Evolutionary conservation across 495 filamentous ascomycete genomes (phyloP), one percentile per base, ranked within the genome.

Genomic region (Xylaria venustula): DNA sequence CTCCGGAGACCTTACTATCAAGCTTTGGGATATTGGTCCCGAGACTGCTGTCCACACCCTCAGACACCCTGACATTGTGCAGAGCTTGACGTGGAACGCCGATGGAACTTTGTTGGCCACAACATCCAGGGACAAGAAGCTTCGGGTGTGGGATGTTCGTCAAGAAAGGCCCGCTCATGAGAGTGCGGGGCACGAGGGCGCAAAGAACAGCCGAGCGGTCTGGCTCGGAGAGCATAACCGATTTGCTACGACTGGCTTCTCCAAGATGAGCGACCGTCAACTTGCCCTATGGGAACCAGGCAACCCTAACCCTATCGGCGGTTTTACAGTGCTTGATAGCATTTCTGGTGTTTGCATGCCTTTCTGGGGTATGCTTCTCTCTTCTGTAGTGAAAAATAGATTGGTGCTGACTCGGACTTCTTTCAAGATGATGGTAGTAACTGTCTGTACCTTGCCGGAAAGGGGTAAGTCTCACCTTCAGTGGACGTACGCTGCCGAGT

Each of bases 301-400:
- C 60, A 84, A 86, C 45, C 87, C 87, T 30, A 88, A 93, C 63
- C 94, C 94, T 17, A 87, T 97, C 66, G 92, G 90, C 30, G 92
- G 91, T 3, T 97, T 96, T 75, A 85, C 85, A 68, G 87, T 86
- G 46, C 79, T 98, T 47, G 95, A 98, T 73, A 91, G 91, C 25
- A 96, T 96, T 63, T 97, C 93, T 17, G 95, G 95, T 67, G 92
- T 98, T 46, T 96, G 91, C 81, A 98, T 98, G 91, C 94, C 94
- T 6, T 98, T 98, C 85, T 98, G 94, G 94, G 94, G 80, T 83
- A 74, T 66, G 73, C 49, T 62, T 12, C 0, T 15, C 26, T 17
- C 17, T 8, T 20, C 5, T 22, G 2, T 0, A 11, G 23, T n/a
- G 1, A 42, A 50, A 34, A 59, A 1, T 45, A 32, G 14, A 7